phyloP scores from a whole-genome alignment of 75 land plant species.

The Cunninghamia lanceolata region DNA sequence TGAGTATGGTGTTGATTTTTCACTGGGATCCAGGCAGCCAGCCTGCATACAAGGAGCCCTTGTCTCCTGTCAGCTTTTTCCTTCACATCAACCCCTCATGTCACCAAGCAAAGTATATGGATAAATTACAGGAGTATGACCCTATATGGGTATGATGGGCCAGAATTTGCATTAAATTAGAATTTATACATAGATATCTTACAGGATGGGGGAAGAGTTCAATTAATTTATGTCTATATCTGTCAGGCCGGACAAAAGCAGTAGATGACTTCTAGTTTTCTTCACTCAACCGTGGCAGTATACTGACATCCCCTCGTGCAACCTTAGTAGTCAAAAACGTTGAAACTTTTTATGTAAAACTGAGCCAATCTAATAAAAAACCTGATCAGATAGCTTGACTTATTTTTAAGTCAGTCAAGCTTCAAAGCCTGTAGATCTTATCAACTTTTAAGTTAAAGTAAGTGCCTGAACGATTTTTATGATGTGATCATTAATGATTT shows the following conservation, averaged over 20 bases:
- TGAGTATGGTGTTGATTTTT: constrained; percentile 1
- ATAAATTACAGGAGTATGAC: neutral
- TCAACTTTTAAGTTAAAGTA: neutral
- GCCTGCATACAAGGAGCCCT: neutral
- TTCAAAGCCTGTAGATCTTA: neutral
- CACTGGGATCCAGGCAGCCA: neutral
- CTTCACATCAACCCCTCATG: neutral
- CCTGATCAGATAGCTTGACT: neutral
- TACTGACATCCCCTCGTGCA: constrained; percentile 4
- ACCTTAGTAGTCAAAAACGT: neutral
- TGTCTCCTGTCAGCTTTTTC: constrained; percentile 4
- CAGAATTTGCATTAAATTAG: neutral
- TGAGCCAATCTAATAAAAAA: neutral
- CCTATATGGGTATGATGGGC: neutral
- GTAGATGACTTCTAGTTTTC: neutral
- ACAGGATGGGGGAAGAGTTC: neutral
- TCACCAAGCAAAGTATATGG: neutral
- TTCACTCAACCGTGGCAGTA: neutral
- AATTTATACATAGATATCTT: neutral
- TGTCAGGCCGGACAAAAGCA: neutral
- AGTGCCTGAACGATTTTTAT: neutral
- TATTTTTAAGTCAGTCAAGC: neutral
- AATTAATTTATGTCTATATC: neutral
- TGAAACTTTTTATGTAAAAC: neutral
- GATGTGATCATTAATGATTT: neutral